A percentile compares a stretch with the other conserved stretches of the same genome.
Evolutionary conservation across 176 grass and related monocot genomes (phyloP).

Genomic region (Coix lacrymajobi): DNA sequence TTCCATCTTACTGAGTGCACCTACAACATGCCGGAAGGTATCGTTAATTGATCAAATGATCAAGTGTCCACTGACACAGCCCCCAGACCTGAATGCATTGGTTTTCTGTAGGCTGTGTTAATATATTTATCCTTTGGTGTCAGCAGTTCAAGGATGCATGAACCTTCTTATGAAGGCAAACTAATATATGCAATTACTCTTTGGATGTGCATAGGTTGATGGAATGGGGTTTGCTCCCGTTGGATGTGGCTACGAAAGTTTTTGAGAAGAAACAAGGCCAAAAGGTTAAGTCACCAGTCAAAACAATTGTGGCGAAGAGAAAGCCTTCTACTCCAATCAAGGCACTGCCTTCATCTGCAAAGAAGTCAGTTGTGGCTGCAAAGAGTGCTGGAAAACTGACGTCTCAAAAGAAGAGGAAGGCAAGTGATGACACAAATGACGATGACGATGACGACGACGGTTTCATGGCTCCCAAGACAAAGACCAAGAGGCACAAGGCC

Average conservation of each 20-base stretch:
- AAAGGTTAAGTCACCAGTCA: conserved; percentile 54
- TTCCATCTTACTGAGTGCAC: not conserved
- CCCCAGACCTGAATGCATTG: not conserved
- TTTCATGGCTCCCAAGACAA: conserved; percentile 27
- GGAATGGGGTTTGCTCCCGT: conserved; percentile 78
- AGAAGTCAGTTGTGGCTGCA: conserved; percentile 9
- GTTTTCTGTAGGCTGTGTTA: not conserved
- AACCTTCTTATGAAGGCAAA: conserved; percentile 7
- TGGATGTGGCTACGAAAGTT: conserved; percentile 43
- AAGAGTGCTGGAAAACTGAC: conserved; percentile 28
- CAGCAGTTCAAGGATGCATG: not conserved
- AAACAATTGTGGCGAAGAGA: conserved; percentile 31
- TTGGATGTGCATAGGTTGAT: conserved; percentile 59
- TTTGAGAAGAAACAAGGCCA: conserved; percentile 48
- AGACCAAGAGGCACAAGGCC: conserved; percentile 44
- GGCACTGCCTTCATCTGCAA: not conserved
- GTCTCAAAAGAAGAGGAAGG: conserved; percentile 46
- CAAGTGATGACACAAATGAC: conserved; percentile 23
- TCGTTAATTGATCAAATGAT: not conserved
- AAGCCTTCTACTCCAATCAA: conserved; percentile 19
- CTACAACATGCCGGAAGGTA: not conserved
- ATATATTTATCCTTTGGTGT: not conserved
- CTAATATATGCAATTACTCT: conserved; percentile 11
- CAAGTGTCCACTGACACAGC: not conserved
- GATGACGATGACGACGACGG: conserved; percentile 32